A percentile compares a stretch with the other conserved stretches of the same genome.
These are phyloP conservation scores for Gonapodya prolifera DNA, from an alignment of 192 early-diverging fungal genomes.

Conservation along the genomic window DNA sequence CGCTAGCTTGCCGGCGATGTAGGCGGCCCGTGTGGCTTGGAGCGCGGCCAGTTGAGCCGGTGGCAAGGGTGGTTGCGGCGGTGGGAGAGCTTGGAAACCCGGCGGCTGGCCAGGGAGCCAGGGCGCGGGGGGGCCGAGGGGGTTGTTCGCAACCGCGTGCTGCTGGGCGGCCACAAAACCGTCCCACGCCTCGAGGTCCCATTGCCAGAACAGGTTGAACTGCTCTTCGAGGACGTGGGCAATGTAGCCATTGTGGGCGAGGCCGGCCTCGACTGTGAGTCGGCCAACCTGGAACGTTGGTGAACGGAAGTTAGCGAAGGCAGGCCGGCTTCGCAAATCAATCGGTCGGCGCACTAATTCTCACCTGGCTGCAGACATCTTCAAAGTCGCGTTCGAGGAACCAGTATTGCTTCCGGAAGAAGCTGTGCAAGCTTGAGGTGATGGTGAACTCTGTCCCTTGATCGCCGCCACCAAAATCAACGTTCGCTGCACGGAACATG, in stretches of 20 bases:
- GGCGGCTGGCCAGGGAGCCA: neutral
- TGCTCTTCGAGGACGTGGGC: neutral
- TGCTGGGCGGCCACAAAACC: neutral
- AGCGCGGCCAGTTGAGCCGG: neutral
- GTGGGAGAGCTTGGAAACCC: neutral
- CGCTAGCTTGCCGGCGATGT: too few relatives aligned
- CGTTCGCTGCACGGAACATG: neutral
- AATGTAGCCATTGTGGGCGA: neutral
- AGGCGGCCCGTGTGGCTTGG: too few relatives aligned
- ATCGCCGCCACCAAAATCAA: neutral
- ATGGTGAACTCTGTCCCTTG: neutral
- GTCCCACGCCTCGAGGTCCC: neutral
- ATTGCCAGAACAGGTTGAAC: neutral
- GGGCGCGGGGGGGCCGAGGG: neutral
- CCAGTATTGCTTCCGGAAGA: neutral
- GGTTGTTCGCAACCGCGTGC: neutral
- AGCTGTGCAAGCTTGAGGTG: neutral
- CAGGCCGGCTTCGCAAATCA: neutral
- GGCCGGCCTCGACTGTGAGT: neutral
- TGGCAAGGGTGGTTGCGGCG: neutral
- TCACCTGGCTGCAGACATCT: neutral
- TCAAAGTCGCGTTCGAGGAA: neutral
- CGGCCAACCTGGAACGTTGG: neutral
- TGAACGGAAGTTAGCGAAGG: neutral
- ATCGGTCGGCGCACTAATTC: neutral